phyloP scores from a whole-genome alignment of 1,139 yeast genomes.

The Pichia terricola region DNA sequence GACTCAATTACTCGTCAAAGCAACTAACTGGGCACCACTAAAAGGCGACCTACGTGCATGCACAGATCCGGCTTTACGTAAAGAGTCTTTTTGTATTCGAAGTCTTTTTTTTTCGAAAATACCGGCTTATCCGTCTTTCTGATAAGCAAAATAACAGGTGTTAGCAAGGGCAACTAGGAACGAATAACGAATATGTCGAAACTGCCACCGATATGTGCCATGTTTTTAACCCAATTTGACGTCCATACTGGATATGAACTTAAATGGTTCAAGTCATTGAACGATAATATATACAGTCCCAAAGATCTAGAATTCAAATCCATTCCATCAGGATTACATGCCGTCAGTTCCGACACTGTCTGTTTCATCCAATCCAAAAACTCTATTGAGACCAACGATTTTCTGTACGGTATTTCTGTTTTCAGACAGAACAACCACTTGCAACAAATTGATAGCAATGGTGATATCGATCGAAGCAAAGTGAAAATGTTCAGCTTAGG shows the following conservation, averaged over 20 bases:
- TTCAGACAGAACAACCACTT: slow-evolving; percentile 32
- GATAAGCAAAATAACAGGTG: too few species aligned
- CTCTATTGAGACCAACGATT: slow-evolving; percentile 10
- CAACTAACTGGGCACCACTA: too few species aligned
- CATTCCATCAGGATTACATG: slow-evolving; percentile 81
- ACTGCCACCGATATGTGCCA: slow-evolving; percentile 31
- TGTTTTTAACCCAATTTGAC: slow-evolving; percentile 58
- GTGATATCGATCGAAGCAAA: slow-evolving; percentile 34
- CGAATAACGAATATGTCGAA: not conserved
- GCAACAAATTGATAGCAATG: slow-evolving; percentile 15
- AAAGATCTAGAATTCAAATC: slow-evolving; percentile 59
- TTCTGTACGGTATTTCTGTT: slow-evolving; percentile 39
- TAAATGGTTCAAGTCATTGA: slow-evolving; percentile 38
- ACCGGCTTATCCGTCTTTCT: too few species aligned
- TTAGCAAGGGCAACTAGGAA: too few species aligned
- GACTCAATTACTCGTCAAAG: too few species aligned
- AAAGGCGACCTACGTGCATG: too few species aligned
- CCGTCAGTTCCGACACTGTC: slow-evolving; percentile 42
- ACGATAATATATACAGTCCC: slow-evolving; percentile 21
- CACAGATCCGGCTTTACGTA: too few species aligned
- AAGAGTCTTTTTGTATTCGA: too few species aligned
- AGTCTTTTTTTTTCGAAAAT: too few species aligned
- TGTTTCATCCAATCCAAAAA: slow-evolving; percentile 35
- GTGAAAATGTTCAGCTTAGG: slow-evolving; percentile 63
- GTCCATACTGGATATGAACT: slow-evolving; percentile 51